phyloP scores from a whole-genome alignment of 192 early-diverging fungal genomes.

The Coemansia sp. region DNA sequence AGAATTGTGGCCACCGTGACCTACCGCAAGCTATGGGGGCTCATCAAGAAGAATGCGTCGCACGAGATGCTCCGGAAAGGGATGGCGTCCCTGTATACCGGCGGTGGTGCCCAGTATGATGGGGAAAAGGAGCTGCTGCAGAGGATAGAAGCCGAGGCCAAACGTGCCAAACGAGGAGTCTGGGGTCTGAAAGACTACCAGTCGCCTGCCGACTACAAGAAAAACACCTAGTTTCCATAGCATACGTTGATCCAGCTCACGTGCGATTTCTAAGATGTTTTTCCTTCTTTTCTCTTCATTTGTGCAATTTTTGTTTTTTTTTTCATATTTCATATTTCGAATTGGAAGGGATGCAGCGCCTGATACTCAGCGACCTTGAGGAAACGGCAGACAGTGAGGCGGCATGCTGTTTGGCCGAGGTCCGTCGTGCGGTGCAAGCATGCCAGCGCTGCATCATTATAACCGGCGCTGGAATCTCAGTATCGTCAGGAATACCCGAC shows the following conservation, averaged over 20 bases:
- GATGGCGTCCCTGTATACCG: conserved; percentile 35
- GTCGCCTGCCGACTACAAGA: conserved; percentile 46
- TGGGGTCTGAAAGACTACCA: conserved; percentile 45
- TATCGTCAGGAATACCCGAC: conserved; percentile 95
- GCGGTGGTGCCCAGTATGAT: conserved; percentile 47
- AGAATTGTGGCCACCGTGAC: conserved; percentile 37
- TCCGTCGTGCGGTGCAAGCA: conserved; percentile 40
- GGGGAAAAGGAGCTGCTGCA: conserved; percentile 37
- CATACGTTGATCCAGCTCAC: too few relatives aligned
- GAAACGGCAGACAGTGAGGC: not conserved
- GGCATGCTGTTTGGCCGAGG: conserved; percentile 1
- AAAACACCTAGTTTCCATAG: not conserved
- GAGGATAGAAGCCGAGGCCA: conserved; percentile 28
- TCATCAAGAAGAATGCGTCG: conserved; percentile 30
- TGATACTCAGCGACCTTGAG: conserved; percentile 16
- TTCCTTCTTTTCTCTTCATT: too few relatives aligned
- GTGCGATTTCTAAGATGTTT: too few relatives aligned
- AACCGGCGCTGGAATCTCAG: conserved; percentile 76
- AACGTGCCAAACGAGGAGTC: conserved; percentile 27
- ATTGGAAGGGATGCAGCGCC: conserved; percentile 28
- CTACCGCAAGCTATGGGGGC: conserved; percentile 19
- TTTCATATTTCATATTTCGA: too few relatives aligned
- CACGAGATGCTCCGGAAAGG: conserved; percentile 41
- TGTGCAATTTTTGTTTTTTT: not conserved
- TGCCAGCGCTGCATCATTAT: conserved; percentile 50